phyloP scores from a whole-genome alignment of 768 basidiomycete species.

The Leccinum uliginosum region DNA sequence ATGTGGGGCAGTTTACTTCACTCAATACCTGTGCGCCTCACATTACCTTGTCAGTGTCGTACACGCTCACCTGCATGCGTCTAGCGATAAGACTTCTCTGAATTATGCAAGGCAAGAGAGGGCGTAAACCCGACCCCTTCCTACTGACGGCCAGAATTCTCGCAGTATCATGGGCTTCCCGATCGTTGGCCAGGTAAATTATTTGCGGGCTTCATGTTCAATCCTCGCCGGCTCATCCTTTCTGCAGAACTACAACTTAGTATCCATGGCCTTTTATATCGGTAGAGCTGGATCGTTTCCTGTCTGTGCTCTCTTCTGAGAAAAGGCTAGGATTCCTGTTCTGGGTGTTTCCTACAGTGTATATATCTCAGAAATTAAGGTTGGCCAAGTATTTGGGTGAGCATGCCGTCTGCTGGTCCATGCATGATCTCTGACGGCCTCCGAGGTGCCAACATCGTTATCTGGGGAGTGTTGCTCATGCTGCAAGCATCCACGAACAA shows the following conservation, averaged over 20 bases:
- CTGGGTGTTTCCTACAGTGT: constrained; percentile 65
- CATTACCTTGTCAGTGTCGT: background rate
- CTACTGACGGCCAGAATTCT: constrained; percentile 9
- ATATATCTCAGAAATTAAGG: constrained; percentile 57
- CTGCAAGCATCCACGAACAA: constrained; percentile 52
- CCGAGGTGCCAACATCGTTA: constrained; percentile 50
- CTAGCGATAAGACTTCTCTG: constrained; percentile 63
- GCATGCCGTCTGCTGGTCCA: constrained; percentile 1
- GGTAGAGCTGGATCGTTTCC: constrained; percentile 30
- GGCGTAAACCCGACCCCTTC: background rate
- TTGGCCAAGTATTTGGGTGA: constrained; percentile 60
- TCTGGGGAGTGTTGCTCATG: constrained; percentile 60
- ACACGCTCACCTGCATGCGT: constrained; percentile 3
- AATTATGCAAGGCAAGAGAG: constrained; percentile 59
- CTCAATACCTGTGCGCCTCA: constrained; percentile 52
- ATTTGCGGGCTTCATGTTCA: background rate
- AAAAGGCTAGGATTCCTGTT: constrained; percentile 43
- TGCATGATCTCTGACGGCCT: background rate
- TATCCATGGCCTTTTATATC: constrained; percentile 61
- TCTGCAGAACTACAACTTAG: constrained; percentile 55
- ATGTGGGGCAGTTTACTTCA: constrained; percentile 64
- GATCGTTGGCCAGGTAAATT: constrained; percentile 51
- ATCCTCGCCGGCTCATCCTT: constrained; percentile 1
- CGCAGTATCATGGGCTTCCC: constrained; percentile 62
- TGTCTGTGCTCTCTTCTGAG: background rate